Base-by-base conservation (phyloP, 345 rosid species). In the Acer yangbiense region DNA sequence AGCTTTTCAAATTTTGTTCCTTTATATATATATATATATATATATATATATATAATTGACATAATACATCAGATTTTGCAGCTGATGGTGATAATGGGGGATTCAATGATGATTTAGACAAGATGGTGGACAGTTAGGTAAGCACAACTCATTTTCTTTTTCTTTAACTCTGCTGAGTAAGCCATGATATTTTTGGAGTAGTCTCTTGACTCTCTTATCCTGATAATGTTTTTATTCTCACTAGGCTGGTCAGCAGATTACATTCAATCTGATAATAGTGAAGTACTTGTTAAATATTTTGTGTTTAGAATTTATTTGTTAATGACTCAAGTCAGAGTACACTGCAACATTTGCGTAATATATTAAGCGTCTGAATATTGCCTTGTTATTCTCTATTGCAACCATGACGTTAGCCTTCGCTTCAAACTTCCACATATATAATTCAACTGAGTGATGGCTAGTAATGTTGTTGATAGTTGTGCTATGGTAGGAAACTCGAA, bases 61-160 rank as follows among this genome's bases (percentile, higher is more conserved):
- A 66, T 65, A 3, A 65, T 77, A 13, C 71, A 48, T 77, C 65
- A 69, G 66, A 20, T 73, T 35, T 75, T 71, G 66, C 84, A 87
- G 94, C 84, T 82, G 91, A 79, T 72, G 87, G 23, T 58, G 85
- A 82, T 68, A 87, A 85, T 69, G 88, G 48, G 16, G 77, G 55
- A 76, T 83, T 85, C 20, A 83, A 86, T 69, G 87, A 87, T 82
- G 90, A 83, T 76, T 84, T 90, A 54, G 91, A 86, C 83, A 87
- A 87, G 79, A 79, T 86, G 80, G 83, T 39, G 62, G 87, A 82
- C 72, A 77, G 78, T 65, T 90, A 83, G 68, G 94, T 90, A 83
- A 78, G 90, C 68, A 80, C 75, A 39, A 68, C 10, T 67, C 55
- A 6, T 46, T 66, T 3, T 17, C 44, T 25, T 65, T 27, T 58